Base-by-base conservation (phyloP, 2,329 filamentous ascomycete species). In the Penicillium sp. region DNA sequence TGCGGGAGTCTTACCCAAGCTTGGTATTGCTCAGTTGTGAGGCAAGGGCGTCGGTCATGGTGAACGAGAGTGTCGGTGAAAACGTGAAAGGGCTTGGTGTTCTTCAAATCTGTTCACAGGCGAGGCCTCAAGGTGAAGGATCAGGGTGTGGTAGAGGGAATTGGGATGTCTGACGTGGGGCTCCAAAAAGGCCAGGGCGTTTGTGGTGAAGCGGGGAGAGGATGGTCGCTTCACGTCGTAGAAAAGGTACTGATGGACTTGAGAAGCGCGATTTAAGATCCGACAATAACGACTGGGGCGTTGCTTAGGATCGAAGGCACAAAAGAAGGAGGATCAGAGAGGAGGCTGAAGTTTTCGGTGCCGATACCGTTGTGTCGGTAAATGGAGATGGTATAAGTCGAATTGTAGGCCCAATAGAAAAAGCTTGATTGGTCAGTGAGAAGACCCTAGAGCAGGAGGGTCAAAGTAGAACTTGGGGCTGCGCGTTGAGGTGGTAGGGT, bases 1-100 rank as follows among this genome's bases (percentile, higher is more conserved):
- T 8, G 25, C 23, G 22, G 36, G 14, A 10, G 30, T 46, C 59
- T 50, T 58, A 68, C 65, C 62, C 61, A 47, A 71, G 54, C 33
- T 63, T 66, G 50, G 67, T 61, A 43, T 67, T 67, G 45, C 57
- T 59, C 37, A 71, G 55, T 56, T 70, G 68, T 51, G 65, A 57
- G 53, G 68, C 64, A 51, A 71, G 60, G 44, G 64, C 52, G 46
- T 68, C 65, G 34, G 65, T 55, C 67, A 69, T 69, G 45, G 42
- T 58, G 57, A 53, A 28, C 32, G 46, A 34, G 34, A 32, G 38
- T 41, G 39, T 41, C 32, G 35, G 32, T 41, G 32, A 31, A 23
- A 36, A 12, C n/a, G n/a, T n/a, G n/a, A n/a, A n/a, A n/a, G n/a
- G 25, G 30, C 9, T 5, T 22, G 6, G 17, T 15, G 33, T 23